Evolutionary conservation across 352 stramenopile species (phyloP), one percentile per base, ranked within the genome.

Genomic region (Phytopythium ostracodes): DNA sequence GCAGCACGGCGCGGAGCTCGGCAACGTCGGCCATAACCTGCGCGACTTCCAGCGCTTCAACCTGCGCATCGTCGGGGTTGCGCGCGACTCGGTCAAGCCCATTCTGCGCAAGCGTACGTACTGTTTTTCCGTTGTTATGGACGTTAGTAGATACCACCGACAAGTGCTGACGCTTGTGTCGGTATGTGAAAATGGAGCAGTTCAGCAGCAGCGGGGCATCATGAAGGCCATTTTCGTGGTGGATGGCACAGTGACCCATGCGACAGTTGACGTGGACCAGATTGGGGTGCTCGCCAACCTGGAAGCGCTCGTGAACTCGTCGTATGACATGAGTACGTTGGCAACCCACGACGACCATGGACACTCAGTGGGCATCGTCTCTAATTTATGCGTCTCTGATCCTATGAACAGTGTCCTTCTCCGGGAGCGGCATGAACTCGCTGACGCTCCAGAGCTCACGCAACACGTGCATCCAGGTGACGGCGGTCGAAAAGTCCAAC

Each of bases 31-130:
- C 33, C 87, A 95, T 67, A 97, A 98, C 62, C 66, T 97, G 64
- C 91, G 90, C 44, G 88, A 96, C 67, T 98, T 98, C 63, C 79
- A 95, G 46, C 82, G 84, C 25, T 98, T 97, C 68, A 80, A 97
- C 60, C 89, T 91, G 65, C 77, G 86, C 56, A 93, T 98, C 59
- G 68, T 76, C 25, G 80, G 68, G 29, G 84, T 96, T 40, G 83
- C 97, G 36, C 86, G 85, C 31, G 84, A 96, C 20, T 85, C 90
- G 1, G 78, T 93, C 29, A 88, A 91, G 59, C 88, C 87, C 7
- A 85, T 97, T 33, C 72, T 97, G 60, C 68, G 76, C 38, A 94
- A 96, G 68, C 74, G 88, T 91, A 77, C 64, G 82, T 70, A 22
- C 22, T 33, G 5, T 12, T 12, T 33, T 31, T 22, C 9, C 24